Evolutionary conservation across 345 rosid genomes (phyloP), one percentile per base, ranked within the genome.

Genomic region (Noccaea caerulescens): DNA sequence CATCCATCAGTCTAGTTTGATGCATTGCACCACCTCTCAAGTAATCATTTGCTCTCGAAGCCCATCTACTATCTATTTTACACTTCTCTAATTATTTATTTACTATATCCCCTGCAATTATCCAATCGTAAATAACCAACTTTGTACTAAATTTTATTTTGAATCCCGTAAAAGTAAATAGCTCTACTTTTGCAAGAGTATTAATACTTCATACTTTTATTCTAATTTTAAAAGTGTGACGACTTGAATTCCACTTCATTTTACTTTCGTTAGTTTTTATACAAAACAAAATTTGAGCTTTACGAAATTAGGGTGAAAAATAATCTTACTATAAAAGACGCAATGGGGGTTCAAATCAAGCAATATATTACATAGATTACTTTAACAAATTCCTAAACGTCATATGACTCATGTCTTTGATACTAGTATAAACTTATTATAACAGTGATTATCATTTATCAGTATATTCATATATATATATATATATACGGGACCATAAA

Each of bases 21-120:
- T 68, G 57, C 73, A 68, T 30, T 54, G 78, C 73, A 68, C 78
- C 58, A 68, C 20, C 68, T 46, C 50, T 49, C 13, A 53, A 13
- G 68, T 68, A 75, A 75, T 75, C 79, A 75, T 68, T 75, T 76
- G 66, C 75, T 56, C 66, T 46, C 79, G 68, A 20, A 18, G 14
- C 52, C 41, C 64, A 58, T 74, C 63, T 44, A 27, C 30, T 27
- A 27, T 27, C 30, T 27, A 27, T 27, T 27, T 27, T 27, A 27
- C 30, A 20, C 23, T 20, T 27, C 30, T 27, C 30, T 27, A 27
- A 27, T 27, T 3, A 3, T 20, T 20, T 27, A 2, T 2, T 27
- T 27, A 27, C 30, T 20, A 20, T 20, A 20, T 27, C 30, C 30
- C 16, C 27, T 25, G 27, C 34, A 18, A 12, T 49, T 63, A 33